These are phyloP conservation scores for Lentinula guzmanii DNA, from an alignment of 768 basidiomycete species.

Conservation along the genomic window DNA sequence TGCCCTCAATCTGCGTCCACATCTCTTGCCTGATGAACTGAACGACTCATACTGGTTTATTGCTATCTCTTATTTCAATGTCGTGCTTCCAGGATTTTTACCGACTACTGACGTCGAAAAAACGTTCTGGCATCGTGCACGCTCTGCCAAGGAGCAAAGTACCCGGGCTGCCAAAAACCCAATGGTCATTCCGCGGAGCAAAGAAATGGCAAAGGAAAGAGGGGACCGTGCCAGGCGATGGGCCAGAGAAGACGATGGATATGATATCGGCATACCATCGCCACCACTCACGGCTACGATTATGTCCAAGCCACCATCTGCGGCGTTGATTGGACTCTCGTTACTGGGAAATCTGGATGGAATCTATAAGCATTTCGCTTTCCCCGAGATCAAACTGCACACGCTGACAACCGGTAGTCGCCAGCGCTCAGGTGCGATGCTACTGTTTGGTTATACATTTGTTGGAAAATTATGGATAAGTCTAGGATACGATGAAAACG, in stretches of 20 bases:
- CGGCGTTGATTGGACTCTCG: constrained; percentile 71
- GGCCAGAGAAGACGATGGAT: constrained; percentile 73
- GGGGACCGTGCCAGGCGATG: constrained; percentile 55
- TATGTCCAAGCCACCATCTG: constrained; percentile 39
- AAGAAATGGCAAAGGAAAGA: constrained; percentile 61
- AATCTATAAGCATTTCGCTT: constrained; percentile 66
- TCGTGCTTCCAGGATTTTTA: constrained; percentile 70
- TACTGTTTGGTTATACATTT: constrained; percentile 80
- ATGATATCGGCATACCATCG: constrained; percentile 16
- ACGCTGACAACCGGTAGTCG: constrained; percentile 79
- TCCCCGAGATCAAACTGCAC: constrained; percentile 54
- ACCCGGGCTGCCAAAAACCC: constrained; percentile 54
- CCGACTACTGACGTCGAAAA: constrained; percentile 37
- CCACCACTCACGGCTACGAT: neutral
- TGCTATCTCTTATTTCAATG: constrained; percentile 77
- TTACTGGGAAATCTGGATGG: constrained; percentile 82
- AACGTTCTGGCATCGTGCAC: constrained; percentile 74
- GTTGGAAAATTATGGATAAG: constrained; percentile 73
- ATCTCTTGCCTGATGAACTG: constrained; percentile 33
- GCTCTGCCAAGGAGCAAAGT: constrained; percentile 63
- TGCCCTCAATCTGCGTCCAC: constrained; percentile 72
- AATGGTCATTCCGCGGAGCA: constrained; percentile 55
- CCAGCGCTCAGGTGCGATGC: constrained; percentile 72
- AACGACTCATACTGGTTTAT: constrained; percentile 76
- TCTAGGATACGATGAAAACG: constrained; percentile 75